phyloP scores from a whole-genome alignment of 2,329 filamentous ascomycete genomes.

The Pezicula neosporulosa region DNA sequence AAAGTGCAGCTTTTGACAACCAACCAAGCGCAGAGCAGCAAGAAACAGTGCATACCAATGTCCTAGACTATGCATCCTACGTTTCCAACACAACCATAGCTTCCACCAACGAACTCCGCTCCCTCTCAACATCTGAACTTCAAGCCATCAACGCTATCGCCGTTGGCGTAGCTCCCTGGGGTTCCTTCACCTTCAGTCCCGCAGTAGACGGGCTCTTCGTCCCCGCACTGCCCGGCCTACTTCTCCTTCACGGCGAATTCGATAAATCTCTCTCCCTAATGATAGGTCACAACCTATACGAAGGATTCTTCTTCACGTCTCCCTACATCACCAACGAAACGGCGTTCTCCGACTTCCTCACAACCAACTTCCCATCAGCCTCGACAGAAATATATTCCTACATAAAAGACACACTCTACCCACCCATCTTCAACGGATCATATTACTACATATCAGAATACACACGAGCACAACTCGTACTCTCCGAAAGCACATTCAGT shows the following conservation, averaged over 20 bases:
- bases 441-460: constrained; percentile 41
- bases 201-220: constrained; percentile 45
- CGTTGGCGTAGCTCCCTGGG: constrained; percentile 5
- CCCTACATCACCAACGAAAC: constrained; percentile 23
- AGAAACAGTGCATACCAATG: constrained; percentile 5
- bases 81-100: constrained; percentile 9
- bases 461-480: constrained; percentile 36
- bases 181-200: constrained; percentile 34
- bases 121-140: constrained; percentile 3
- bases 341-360: constrained; percentile 5
- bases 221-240: constrained; percentile 39
- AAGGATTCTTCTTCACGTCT: constrained; percentile 36
- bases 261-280: constrained; percentile 42
- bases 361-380: constrained; percentile 13
- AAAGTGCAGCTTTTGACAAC: constrained; percentile 31
- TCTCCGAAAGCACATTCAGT: constrained; percentile 40
- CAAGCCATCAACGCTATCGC: constrained; percentile 7
- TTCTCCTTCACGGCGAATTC: constrained; percentile 39
- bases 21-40: constrained; percentile 13
- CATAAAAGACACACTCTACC: constrained; percentile 43
- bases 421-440: constrained; percentile 40
- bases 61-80: constrained; percentile 5
- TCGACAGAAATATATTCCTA: constrained; percentile 31
- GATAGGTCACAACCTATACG: constrained; percentile 38
- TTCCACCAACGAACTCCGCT: constrained; percentile 10